These are phyloP conservation scores for Bifiguratus adelaidae DNA, from an alignment of 192 early-diverging fungal species.

Conservation along the genomic window DNA sequence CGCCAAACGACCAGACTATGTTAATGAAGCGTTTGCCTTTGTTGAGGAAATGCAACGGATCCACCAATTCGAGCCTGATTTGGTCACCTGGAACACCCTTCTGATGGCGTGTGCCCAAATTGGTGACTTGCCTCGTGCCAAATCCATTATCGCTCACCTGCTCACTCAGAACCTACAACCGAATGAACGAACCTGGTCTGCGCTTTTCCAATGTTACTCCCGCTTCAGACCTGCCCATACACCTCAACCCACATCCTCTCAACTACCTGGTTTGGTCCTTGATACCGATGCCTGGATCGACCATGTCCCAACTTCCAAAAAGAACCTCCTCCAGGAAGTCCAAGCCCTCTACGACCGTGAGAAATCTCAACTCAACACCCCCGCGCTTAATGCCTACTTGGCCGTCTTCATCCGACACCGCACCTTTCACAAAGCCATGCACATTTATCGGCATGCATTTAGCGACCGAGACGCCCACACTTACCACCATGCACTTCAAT, in stretches of 20 bases:
- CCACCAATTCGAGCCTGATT: constrained; percentile 73
- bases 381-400: constrained; percentile 34
- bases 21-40: constrained; percentile 67
- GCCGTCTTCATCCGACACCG: no score
- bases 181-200: constrained; percentile 49
- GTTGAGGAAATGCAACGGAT: constrained; percentile 71
- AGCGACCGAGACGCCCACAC: constrained; percentile 47
- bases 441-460: constrained; percentile 36
- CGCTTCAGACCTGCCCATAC: constrained; percentile 28
- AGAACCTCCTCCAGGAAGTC: constrained; percentile 45
- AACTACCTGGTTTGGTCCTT: constrained; percentile 3
- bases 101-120: constrained; percentile 63
- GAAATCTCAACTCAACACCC: constrained; percentile 35
- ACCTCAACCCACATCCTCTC: constrained; percentile 1
- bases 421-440: no score
- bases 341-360: constrained; percentile 43
- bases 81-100: constrained; percentile 73
- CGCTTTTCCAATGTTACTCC: constrained; percentile 61
- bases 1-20: constrained; percentile 70
- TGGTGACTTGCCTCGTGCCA: constrained; percentile 60
- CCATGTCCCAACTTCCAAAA: constrained; percentile 23
- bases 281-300: constrained; percentile 22
- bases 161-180: constrained; percentile 35
- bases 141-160: constrained; percentile 49
- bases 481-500: constrained; percentile 39